A percentile compares a stretch with the other conserved stretches of the same genome.
These are phyloP conservation scores for Botrytis fabae DNA, from an alignment of 2,329 filamentous ascomycete genomes.

Conservation along the genomic window DNA sequence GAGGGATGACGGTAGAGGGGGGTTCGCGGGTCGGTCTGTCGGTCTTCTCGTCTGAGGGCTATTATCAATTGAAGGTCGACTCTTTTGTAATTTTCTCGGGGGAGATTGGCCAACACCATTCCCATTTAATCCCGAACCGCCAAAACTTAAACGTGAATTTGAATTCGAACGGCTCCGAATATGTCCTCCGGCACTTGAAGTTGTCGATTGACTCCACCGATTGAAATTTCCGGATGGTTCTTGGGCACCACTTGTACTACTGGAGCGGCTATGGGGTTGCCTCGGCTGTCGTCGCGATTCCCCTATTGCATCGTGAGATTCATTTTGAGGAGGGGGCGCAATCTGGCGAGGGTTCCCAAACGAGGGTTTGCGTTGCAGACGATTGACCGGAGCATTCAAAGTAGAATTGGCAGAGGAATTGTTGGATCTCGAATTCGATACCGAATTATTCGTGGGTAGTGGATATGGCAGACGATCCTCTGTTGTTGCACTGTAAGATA, in stretches of 20 bases:
- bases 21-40: constrained; percentile 27
- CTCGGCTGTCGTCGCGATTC: constrained; percentile 38
- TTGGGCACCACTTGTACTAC: constrained; percentile 19
- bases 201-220: constrained; percentile 55
- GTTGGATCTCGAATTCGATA: background rate
- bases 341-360: constrained; percentile 22
- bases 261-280: constrained; percentile 31
- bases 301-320: constrained; percentile 19
- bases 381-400: constrained; percentile 15
- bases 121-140: constrained; percentile 40
- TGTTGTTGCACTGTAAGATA: constrained; percentile 24
- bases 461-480: constrained; percentile 21
- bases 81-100: constrained; percentile 36
- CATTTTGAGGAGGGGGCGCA: constrained; percentile 23
- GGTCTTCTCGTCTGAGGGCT: constrained; percentile 28
- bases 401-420: constrained; percentile 10
- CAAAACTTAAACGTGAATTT: constrained; percentile 21
- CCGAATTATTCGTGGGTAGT: constrained; percentile 1
- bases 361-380: constrained; percentile 19
- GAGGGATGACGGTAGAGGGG: constrained; percentile 27
- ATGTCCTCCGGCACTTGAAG: constrained; percentile 47
- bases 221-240: constrained; percentile 52
- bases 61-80: constrained; percentile 32
- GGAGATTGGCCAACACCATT: constrained; percentile 28
- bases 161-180: constrained; percentile 24